phyloP scores from a whole-genome alignment of 441 rosid genomes.

The Populus hybrid region DNA sequence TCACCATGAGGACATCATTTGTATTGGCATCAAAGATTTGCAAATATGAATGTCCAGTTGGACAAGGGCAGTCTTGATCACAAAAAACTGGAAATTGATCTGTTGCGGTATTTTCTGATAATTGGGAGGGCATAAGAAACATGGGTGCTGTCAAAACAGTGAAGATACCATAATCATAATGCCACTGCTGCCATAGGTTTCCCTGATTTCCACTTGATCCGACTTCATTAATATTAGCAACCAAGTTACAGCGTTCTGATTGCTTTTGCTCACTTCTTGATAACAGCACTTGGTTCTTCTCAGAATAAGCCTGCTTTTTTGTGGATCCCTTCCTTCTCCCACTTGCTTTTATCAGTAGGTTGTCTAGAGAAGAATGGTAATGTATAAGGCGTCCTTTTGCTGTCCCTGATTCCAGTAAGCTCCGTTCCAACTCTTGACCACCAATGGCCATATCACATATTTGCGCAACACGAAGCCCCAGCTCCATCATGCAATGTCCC shows the following conservation, averaged over 20 bases:
- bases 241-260: conserved; percentile 17
- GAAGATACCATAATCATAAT: conserved; percentile 86
- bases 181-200: conserved; percentile 93
- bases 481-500: conserved; percentile 74
- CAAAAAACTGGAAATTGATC: conserved; percentile 18
- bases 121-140: conserved; percentile 43
- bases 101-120: conserved; percentile 17
- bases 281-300: conserved; percentile 18
- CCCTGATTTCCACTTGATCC: conserved; percentile 23
- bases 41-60: conserved; percentile 49
- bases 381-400: conserved; percentile 89
- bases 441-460: conserved; percentile 71
- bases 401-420: conserved; percentile 63
- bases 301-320: conserved; percentile 19
- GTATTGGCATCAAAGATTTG: conserved; percentile 55
- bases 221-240: conserved; percentile 19
- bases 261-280: conserved; percentile 15
- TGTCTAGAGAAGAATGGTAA: conserved; percentile 69
- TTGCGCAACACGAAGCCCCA: conserved; percentile 66
- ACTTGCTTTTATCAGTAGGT: conserved; percentile 34
- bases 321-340: conserved; percentile 28
- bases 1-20: conserved; percentile 54
- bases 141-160: conserved; percentile 87
- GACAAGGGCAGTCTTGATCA: conserved; percentile 44
- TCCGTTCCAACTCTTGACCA: conserved; percentile 60